Base-by-base conservation (phyloP, 2,329 filamentous ascomycete species). In the Alternaria novae-zelandiae region DNA sequence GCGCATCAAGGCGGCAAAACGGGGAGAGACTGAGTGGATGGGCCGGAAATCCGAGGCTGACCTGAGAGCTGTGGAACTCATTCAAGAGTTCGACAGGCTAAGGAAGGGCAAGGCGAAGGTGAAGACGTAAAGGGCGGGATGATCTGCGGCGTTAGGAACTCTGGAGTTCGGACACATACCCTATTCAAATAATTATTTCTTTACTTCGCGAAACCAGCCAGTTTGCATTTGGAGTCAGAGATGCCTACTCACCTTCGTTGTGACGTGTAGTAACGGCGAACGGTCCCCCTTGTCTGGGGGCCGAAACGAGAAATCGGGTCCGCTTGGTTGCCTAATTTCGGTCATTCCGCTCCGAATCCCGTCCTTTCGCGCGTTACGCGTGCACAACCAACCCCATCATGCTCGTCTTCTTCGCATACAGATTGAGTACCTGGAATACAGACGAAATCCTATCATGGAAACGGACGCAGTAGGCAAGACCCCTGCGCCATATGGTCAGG, bases 401-500 rank as follows among this genome's bases (percentile, higher is more conserved):
- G 26, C 20, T 32, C 7, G 30, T 12, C 12, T 32, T 15, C 12
- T 20, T 32, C 47, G 11, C 20, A 21, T 5, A 12, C 17, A 51
- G 11, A 15, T 28, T 6, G 17, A 5, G 6, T 21, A 51, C 26
- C 17, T 51, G 12, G 3, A 15, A 12, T 11, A 10, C 20, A 20
- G 12, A 23, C 11, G 11, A 28, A 5, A 32, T 30, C 30, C 26
- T 8, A 51, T 51, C 4, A 69, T 71, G 69, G 60, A 69, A 55
- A 20, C 44, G 53, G 45, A 78, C 69, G 46, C 78, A 17, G 10
- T 30, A 23, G 58, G 51, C 21, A 60, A 43, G 21, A 63, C 44
- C 21, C 60, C 71, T 15, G 73, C 71, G 8, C 69, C 70, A 2
- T 76, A 76, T 47, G 74, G 74, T 3, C 67, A 70, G 54, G 69